Conservation (phyloP, 2,329 filamentous ascomycete genomes). For the Venturiaceae sp. region DNA sequence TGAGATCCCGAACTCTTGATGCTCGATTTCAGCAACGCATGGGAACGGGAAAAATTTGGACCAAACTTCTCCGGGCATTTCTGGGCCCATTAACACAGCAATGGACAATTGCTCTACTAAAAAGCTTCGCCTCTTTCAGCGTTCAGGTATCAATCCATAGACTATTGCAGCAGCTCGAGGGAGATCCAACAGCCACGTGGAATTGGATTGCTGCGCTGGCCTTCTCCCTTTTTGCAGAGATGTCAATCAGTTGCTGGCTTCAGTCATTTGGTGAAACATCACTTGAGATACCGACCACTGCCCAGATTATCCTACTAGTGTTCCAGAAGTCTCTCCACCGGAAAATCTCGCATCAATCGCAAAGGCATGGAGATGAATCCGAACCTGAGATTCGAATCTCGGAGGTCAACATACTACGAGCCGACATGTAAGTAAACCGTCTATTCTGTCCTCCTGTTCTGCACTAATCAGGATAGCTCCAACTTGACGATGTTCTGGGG, state of each 20-base stretch:
- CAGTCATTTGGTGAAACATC: slow-evolving; percentile 16
- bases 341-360: slow-evolving; percentile 54
- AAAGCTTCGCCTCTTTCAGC: slow-evolving; percentile 48
- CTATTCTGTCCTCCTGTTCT: slow-evolving; percentile 53
- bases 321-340: slow-evolving; percentile 69
- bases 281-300: slow-evolving; percentile 55
- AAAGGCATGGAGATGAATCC: slow-evolving; percentile 27
- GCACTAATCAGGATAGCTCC: slow-evolving; percentile 60
- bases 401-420: slow-evolving; percentile 73
- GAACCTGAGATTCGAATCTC: slow-evolving; percentile 44
- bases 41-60: slow-evolving; percentile 6
- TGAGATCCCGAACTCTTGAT: slow-evolving; percentile 12
- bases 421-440: slow-evolving; percentile 59
- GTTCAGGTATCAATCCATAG: slow-evolving; percentile 46
- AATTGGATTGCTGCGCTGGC: slow-evolving; percentile 59
- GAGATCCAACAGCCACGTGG: slow-evolving; percentile 40
- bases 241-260: slow-evolving; percentile 56
- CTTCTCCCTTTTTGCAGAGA: slow-evolving; percentile 42
- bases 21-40: slow-evolving; percentile 8
- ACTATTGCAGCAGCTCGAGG: slow-evolving; percentile 58
- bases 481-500: slow-evolving; percentile 52
- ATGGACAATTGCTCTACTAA: slow-evolving; percentile 46
- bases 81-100: slow-evolving; percentile 49
- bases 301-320: slow-evolving; percentile 60
- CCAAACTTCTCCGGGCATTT: slow-evolving; percentile 45